Evolutionary conservation across 140 eudicot species (phyloP).

Genomic region (Anethum foeniculum): DNA sequence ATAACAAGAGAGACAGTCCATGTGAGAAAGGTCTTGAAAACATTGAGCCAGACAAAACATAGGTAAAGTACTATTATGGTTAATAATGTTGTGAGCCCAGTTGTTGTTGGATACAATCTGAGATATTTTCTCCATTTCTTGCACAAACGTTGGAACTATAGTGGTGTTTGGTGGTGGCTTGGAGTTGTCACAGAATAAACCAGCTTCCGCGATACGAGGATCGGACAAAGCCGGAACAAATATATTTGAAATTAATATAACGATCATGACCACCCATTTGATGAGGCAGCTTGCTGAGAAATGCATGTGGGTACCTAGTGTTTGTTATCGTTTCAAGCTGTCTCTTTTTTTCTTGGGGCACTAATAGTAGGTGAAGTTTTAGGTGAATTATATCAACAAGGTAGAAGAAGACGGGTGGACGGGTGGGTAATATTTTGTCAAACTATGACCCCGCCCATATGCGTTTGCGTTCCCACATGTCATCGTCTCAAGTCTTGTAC

Average conservation of each 20-base stretch:
- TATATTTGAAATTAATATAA: neutral
- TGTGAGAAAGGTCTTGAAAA: conserved; percentile 42
- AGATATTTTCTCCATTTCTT: conserved; percentile 52
- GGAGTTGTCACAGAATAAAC: conserved; percentile 36
- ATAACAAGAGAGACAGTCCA: conserved; percentile 77
- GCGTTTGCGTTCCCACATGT: neutral
- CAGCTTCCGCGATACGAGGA: conserved; percentile 44
- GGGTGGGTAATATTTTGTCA: neutral
- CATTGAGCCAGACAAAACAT: conserved; percentile 61
- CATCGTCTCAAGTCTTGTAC: too few relatives aligned
- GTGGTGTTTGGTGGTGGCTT: conserved; percentile 26
- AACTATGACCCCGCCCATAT: neutral
- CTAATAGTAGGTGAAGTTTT: neutral
- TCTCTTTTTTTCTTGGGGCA: too few relatives aligned
- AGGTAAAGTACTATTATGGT: conserved; percentile 11
- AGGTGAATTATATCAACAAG: neutral
- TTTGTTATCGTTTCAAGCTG: neutral
- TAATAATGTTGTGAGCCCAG: conserved; percentile 28
- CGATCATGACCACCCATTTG: conserved; percentile 15
- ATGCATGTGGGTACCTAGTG: conserved; percentile 15
- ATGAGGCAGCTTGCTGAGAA: conserved; percentile 7
- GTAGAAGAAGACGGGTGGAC: neutral
- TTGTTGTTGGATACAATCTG: conserved; percentile 21
- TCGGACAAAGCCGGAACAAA: conserved; percentile 27
- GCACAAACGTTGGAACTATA: conserved; percentile 39